Evolutionary conservation across 2,329 filamentous ascomycete species (phyloP).

Genomic region (Diaporthe citri): DNA sequence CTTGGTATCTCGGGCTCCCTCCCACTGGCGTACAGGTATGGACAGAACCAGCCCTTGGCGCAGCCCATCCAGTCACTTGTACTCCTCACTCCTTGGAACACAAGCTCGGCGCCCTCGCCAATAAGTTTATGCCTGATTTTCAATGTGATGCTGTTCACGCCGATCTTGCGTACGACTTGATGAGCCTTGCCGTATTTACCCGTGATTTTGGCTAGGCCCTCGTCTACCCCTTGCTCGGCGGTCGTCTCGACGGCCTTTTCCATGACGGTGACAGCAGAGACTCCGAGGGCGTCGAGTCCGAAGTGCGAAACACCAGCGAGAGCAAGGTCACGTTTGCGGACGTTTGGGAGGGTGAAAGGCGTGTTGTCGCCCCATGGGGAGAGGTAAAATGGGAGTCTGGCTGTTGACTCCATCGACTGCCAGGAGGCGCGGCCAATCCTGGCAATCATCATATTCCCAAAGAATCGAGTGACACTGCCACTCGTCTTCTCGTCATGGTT

Average conservation of each 20-base stretch:
- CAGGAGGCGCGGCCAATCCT: conserved; percentile 41
- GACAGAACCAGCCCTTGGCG: conserved; percentile 44
- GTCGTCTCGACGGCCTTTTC: conserved; percentile 40
- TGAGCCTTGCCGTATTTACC: conserved; percentile 35
- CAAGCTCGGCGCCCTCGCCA: conserved; percentile 41
- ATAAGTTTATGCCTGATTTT: conserved; percentile 43
- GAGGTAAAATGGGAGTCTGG: conserved; percentile 42
- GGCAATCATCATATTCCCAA: conserved; percentile 43
- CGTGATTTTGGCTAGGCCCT: conserved; percentile 38
- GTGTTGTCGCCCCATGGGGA: conserved; percentile 43
- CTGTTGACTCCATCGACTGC: conserved; percentile 42
- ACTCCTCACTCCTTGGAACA: conserved; percentile 37
- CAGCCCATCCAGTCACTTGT: conserved; percentile 38
- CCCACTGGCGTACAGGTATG: conserved; percentile 41
- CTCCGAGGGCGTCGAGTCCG: conserved; percentile 41
- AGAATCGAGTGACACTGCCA: conserved; percentile 40
- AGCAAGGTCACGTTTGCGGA: conserved; percentile 43
- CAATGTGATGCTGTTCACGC: conserved; percentile 41
- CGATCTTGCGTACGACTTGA: conserved; percentile 38
- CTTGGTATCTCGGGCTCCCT: conserved; percentile 41
- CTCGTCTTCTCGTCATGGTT: conserved; percentile 40
- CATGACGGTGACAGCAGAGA: conserved; percentile 40
- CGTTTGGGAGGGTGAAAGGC: conserved; percentile 42
- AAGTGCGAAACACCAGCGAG: conserved; percentile 43
- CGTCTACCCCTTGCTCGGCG: conserved; percentile 41